Evolutionary conservation across 78 protist species (phyloP).

Genomic region (Creolimax fragrantissima): DNA sequence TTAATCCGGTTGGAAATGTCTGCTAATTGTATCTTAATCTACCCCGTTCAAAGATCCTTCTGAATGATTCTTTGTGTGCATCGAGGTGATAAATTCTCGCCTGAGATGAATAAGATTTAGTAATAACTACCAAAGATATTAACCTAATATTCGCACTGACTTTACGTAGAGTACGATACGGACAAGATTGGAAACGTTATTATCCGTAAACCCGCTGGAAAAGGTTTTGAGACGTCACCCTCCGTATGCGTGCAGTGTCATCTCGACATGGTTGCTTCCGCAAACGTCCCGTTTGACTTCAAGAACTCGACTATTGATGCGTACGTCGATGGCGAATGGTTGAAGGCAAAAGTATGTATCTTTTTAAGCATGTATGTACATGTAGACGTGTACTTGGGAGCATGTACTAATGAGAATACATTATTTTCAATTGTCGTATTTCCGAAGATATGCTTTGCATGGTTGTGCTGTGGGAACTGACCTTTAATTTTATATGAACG

Average conservation of each 20-base stretch:
- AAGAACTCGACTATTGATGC: conserved; percentile 1
- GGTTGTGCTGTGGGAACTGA: too few species aligned
- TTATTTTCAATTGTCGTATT: too few species aligned
- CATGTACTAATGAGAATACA: background rate
- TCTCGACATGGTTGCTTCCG: conserved; percentile 38
- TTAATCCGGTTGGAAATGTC: too few species aligned
- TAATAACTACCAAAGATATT: too few species aligned
- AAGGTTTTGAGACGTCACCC: conserved; percentile 32
- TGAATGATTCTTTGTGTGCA: too few species aligned
- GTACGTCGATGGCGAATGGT: background rate
- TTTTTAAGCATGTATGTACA: background rate
- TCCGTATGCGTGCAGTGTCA: conserved; percentile 36
- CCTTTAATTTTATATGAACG: too few species aligned
- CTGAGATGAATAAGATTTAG: too few species aligned
- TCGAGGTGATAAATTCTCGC: too few species aligned
- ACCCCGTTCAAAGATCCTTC: too few species aligned
- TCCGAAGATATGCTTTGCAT: too few species aligned
- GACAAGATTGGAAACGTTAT: conserved; percentile 26
- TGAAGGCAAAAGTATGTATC: background rate
- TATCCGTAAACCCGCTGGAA: conserved; percentile 17
- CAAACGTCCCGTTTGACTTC: conserved; percentile 10
- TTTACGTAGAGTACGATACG: conserved; percentile 1
- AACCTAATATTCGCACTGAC: too few species aligned
- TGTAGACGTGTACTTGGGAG: background rate
- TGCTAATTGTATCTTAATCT: too few species aligned